Conservation (phyloP, 495 filamentous ascomycete species). For the Talaromyces borbonicus region DNA sequence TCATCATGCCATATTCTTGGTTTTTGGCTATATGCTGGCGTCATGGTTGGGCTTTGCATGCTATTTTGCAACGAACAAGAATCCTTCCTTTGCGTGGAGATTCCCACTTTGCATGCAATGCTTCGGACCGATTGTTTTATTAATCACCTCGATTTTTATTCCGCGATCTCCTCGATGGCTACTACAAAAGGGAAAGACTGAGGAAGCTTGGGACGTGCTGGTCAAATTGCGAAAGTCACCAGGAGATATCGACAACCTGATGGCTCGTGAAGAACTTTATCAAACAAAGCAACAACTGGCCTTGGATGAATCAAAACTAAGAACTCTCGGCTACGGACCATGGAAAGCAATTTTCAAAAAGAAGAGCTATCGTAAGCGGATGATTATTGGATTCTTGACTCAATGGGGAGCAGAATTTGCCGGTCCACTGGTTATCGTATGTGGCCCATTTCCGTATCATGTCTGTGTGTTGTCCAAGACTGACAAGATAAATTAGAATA, state of each 20-base stretch:
- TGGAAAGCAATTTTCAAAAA: constrained; percentile 31
- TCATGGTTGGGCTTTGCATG: constrained; percentile 36
- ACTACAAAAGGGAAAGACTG: constrained; percentile 26
- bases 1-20: constrained; percentile 30
- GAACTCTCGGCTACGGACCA: constrained; percentile 15
- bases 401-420: constrained; percentile 31
- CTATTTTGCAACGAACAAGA: constrained; percentile 24
- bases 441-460: constrained; percentile 4
- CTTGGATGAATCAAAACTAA: constrained; percentile 23
- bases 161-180: constrained; percentile 39
- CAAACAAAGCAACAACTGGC: constrained; percentile 30
- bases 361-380: constrained; percentile 32
- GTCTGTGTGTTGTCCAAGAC: neutral
- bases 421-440: constrained; percentile 28
- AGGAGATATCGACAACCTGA: constrained; percentile 12
- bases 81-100: constrained; percentile 33
- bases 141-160: constrained; percentile 28
- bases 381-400: constrained; percentile 31
- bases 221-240: constrained; percentile 21
- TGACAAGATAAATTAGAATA: constrained; percentile 18
- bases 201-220: constrained; percentile 28
- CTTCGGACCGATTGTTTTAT: constrained; percentile 28
- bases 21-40: constrained; percentile 33
- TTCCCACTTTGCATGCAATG: constrained; percentile 36
- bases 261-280: constrained; percentile 21